phyloP scores from a whole-genome alignment of 106 monocot genomes.

The Acanthochlamys bracteata region DNA sequence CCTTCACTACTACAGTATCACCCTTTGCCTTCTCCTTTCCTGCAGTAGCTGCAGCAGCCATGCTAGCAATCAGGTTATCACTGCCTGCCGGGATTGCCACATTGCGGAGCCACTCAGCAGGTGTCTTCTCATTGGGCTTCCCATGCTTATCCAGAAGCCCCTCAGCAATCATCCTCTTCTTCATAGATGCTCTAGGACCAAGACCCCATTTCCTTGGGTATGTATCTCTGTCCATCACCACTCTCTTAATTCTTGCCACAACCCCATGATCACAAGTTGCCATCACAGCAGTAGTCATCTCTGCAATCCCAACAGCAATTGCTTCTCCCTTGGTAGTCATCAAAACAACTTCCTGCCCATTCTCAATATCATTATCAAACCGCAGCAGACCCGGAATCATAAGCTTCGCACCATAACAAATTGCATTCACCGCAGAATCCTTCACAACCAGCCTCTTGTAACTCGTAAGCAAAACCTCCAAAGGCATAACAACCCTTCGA shows the following conservation, averaged over 20 bases:
- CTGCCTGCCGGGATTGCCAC: slow-evolving; percentile 58
- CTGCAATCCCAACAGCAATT: slow-evolving; percentile 77
- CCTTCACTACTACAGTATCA: not conserved
- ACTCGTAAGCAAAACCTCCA: slow-evolving; percentile 79
- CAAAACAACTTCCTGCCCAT: slow-evolving; percentile 83
- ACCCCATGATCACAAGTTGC: slow-evolving; percentile 89
- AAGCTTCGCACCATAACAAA: slow-evolving; percentile 88
- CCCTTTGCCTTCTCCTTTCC: slow-evolving; percentile 4
- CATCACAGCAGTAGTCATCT: slow-evolving; percentile 96
- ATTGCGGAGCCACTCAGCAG: slow-evolving; percentile 78
- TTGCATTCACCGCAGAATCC: slow-evolving; percentile 91
- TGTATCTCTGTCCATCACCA: slow-evolving; percentile 92
- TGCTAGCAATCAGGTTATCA: slow-evolving; percentile 48
- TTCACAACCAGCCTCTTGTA: slow-evolving; percentile 91
- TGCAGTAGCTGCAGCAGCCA: slow-evolving; percentile 34
- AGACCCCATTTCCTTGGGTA: slow-evolving; percentile 95
- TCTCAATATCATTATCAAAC: slow-evolving; percentile 86
- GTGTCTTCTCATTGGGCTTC: slow-evolving; percentile 94
- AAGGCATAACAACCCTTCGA: slow-evolving; percentile 73
- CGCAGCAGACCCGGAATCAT: slow-evolving; percentile 86
- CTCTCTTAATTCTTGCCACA: slow-evolving; percentile 80
- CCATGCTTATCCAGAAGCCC: slow-evolving; percentile 85
- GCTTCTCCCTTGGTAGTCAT: slow-evolving; percentile 97
- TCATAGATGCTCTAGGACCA: slow-evolving; percentile 79
- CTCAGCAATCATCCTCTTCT: slow-evolving; percentile 81